These are phyloP conservation scores for Fraxinus floribunda DNA, from an alignment of 305 asterid species.

Conservation along the genomic window DNA sequence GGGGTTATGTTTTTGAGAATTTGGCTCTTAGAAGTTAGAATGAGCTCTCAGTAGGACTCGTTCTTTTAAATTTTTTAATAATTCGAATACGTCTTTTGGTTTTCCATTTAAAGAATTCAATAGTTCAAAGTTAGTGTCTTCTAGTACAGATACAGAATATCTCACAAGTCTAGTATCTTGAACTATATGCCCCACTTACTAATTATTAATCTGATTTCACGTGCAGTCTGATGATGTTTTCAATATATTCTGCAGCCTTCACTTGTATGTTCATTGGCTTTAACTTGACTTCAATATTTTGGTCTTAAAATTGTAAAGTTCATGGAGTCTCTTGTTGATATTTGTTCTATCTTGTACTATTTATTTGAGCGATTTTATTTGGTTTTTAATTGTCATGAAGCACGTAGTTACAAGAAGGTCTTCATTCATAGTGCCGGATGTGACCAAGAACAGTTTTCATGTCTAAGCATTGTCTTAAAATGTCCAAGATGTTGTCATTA, in stretches of 20 bases:
- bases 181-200: neutral
- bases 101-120: neutral
- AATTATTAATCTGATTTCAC: neutral
- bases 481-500: neutral
- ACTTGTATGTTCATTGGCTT: neutral
- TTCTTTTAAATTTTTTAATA: neutral
- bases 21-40: neutral
- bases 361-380: neutral
- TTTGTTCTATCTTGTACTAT: neutral
- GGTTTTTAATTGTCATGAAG: neutral
- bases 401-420: neutral
- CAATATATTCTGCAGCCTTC: neutral
- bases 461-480: slow-evolving; percentile 6
- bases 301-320: neutral
- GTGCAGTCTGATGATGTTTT: neutral
- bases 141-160: neutral
- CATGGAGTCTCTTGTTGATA: neutral
- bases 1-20: neutral
- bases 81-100: neutral
- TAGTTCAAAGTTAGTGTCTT: neutral
- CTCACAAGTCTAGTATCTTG: neutral
- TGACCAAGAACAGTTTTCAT: slow-evolving; percentile 5
- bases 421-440: neutral
- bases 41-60: neutral
- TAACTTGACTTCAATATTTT: neutral